Evolutionary conservation across 495 filamentous ascomycete genomes (phyloP), one percentile per base, ranked within the genome.

Genomic region (Daldinia decipiens): DNA sequence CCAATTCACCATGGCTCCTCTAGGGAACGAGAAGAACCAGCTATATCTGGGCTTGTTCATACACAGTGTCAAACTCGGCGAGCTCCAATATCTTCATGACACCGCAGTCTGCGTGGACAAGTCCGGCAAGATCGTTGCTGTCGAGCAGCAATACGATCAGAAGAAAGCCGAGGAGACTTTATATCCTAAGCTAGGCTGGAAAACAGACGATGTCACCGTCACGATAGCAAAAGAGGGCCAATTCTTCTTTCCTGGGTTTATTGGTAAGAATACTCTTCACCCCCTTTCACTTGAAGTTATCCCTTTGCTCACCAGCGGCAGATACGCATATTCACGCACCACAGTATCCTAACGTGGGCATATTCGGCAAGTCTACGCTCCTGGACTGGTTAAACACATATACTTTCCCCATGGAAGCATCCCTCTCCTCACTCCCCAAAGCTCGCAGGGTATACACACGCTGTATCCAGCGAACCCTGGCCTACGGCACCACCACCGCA

Each of bases 271-370:
- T n/a, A 36, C 29, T 15, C 26, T 26, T 26, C 36, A 13, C 38
- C 29, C 19, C 1, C 4, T 59, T 43, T 9, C 7, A 8, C 34
- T 52, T 45, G 3, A 17, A 64, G 11, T 26, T 27, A 52, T 12
- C 5, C 5, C 67, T 17, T 60, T 51, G 13, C 67, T 53, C 38
- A 77, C 58, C 50, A 40, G 12, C 39, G 15, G 36, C 64, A 93
- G 94, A 98, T 79, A 97, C 95, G 13, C 95, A 98, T 79, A 91
- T 97, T 68, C 95, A 98, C 79, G 95, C 95, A 51, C 87, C 93
- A 0, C 95, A 98, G 82, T 95, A 96, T 75, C 94, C 95, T 62
- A 98, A 98, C 73, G 83, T 87, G 6, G 95, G 95, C 56, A 88
- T 98, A 72, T 98, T 98, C 75, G 95, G 95, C 76, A 91, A 90